Base-by-base conservation (phyloP, 2,329 filamentous ascomycete genomes). In the Tolypocladium amazonense region DNA sequence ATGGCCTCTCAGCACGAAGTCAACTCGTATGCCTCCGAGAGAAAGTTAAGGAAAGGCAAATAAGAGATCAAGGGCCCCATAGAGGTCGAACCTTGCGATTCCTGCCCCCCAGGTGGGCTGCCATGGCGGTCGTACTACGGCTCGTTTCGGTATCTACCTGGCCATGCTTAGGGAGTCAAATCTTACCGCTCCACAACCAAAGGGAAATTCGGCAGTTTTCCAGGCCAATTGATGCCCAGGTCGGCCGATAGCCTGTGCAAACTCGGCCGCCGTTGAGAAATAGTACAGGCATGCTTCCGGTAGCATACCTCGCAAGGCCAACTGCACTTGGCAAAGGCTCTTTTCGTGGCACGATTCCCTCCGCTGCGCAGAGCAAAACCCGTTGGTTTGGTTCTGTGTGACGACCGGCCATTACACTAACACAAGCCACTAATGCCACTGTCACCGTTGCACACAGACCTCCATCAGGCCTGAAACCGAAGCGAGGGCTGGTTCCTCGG, bases 251-350 rank as follows among this genome's bases (percentile, higher is more conserved):
- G 25, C 25, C 18, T 52, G 27, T 8, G 18, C 7, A 20, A 33
- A 12, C 47, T 18, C 27, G 47, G 15, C 15, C 25, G 14, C n/a
- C 27, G 47, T 18, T 11, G 47, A n/a, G 47, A n/a, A 18, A 30
- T 18, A n/a, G 27, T 18, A 33, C 18, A 52, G 27, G 27, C 15
- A 3, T 12, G 47, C 27, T 45, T 60, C 52, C 53, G 41, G 60
- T 33, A 35, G 54, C 38, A 59, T 55, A 60, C 38, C 62, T 73
- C 71, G 71, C 71, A 73, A 73, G 68, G 62, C 62, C 67, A 65
- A 63, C 71, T 72, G 58, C 58, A 70, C 67, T 71, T 66, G 70
- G 71, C 65, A 71, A 70, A 65, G 50, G 59, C 41, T 23, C 55
- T 56, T 39, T 33, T 15, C 45, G 56, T 38, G 30, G 30, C 50